Conservation (phyloP, 1,284 basidiomycete species). For the Marasmius tenuissimus region DNA sequence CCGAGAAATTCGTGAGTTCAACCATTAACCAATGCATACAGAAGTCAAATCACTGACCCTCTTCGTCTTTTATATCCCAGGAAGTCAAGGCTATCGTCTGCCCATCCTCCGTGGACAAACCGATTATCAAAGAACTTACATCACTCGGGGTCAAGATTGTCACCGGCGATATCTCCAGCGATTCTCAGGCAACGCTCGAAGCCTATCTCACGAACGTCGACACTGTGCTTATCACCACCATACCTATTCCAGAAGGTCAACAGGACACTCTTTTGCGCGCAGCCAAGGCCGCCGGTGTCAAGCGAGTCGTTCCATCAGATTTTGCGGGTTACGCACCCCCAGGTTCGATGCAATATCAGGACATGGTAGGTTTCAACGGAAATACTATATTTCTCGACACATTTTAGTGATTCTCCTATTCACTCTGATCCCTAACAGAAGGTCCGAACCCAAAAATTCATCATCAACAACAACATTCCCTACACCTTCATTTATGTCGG, state of each 20-base stretch:
- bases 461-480: neutral
- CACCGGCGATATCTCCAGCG: neutral
- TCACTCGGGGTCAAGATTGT: neutral
- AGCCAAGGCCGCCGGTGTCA: constrained; percentile 2
- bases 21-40: neutral
- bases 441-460: neutral
- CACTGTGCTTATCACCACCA: neutral
- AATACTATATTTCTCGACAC: neutral
- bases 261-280: neutral
- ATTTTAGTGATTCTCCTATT: neutral
- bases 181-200: neutral
- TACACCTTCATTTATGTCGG: constrained; percentile 1
- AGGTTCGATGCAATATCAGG: neutral
- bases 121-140: neutral
- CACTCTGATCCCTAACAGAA: neutral
- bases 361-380: neutral
- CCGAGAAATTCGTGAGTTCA: neutral
- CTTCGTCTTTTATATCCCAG: neutral
- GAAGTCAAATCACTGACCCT: neutral
- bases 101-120: neutral
- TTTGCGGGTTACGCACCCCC: neutral
- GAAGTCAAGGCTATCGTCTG: neutral
- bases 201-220: neutral
- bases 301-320: constrained; percentile 2
- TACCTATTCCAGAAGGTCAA: neutral